Base-by-base conservation (phyloP, 371 early-diverging fungal genomes). In the Rhizopus stolonifer region DNA sequence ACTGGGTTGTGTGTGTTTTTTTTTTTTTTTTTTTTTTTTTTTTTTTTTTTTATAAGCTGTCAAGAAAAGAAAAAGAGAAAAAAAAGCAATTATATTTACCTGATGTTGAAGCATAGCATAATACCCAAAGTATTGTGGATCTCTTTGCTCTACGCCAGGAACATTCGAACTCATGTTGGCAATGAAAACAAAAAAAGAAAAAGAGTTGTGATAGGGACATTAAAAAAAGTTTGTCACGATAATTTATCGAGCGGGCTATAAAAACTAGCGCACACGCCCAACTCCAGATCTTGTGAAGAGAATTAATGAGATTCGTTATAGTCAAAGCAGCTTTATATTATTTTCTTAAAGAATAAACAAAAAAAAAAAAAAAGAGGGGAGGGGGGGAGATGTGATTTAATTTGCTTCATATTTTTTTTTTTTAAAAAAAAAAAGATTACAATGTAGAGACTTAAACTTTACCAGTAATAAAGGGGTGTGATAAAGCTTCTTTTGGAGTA, bases 31-130 rank as follows among this genome's bases (percentile, higher is more conserved):
- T n/a, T n/a, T n/a, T n/a, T n/a, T n/a, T n/a, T n/a, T n/a, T n/a
- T n/a, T n/a, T 22, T 23, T 1, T 21, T 18, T 23, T 10, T 18
- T 31, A 15, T 26, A 21, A n/a, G 6, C 29, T 22, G 18, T 3
- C 32, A 7, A 13, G 26, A 34, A n/a, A n/a, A n/a, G 14, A 47
- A 33, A 47, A 18, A 47, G 21, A 47, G 15, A 47, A 22, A 22
- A n/a, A 49, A 38, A 49, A 36, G 24, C 4, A 7, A 46, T 46
- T 11, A 7, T 49, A 52, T 53, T 54, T 85, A 92, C 92, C 85
- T 97, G 98, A 78, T 98, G 96, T 59, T 91, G 91, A 54, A 96
- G 82, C 78, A 91, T 91, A 48, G 94, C 91, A 78, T 98, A 98
- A 76, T 96, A 97, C 32, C 90, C 88, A 75, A 93, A 93, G 68